Percentiles rank a stretch among this genome's conserved stretches.
These are phyloP conservation scores for Aspergillus ochraceus DNA, from an alignment of 2,329 filamentous ascomycete species.

Conservation along the genomic window DNA sequence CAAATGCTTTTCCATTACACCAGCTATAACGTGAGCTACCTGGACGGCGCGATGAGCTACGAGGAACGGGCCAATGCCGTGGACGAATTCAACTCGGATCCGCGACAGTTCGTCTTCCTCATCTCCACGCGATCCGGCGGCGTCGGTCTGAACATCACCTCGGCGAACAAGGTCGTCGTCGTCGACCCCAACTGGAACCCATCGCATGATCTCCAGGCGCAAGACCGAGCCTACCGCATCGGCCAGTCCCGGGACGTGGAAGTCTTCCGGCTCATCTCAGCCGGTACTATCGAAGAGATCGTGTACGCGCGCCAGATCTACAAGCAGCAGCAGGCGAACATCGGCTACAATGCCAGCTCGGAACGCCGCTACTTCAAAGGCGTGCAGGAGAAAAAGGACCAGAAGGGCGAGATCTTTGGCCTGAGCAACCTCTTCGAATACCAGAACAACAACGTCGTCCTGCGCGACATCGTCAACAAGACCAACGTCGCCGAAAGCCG, in stretches of 20 bases:
- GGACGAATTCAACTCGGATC: conserved; percentile 87
- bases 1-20: conserved; percentile 84
- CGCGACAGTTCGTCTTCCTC: conserved; percentile 87
- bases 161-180: conserved; percentile 96
- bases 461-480: conserved; percentile 97
- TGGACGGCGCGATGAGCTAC: conserved; percentile 81
- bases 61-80: conserved; percentile 80
- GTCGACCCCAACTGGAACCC: conserved; percentile 99
- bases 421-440: conserved; percentile 83
- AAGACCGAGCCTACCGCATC: conserved; percentile 94
- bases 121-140: conserved; percentile 94
- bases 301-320: conserved; percentile 97
- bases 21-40: conserved; percentile 84
- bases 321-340: conserved; percentile 98
- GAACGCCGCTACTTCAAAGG: conserved; percentile 95
- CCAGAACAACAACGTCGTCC: conserved; percentile 72
- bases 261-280: conserved; percentile 86
- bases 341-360: conserved; percentile 88
- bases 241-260: conserved; percentile 92
- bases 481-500: conserved; percentile 94
- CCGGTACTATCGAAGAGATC: conserved; percentile 94
- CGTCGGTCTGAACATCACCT: conserved; percentile 93
- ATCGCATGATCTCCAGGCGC: conserved; percentile 88
- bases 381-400: conserved; percentile 76
- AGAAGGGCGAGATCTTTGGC: conserved; percentile 93